Evolutionary conservation across 768 basidiomycete species (phyloP), one percentile per base, ranked within the genome.

Genomic region (Rhizopogon rudus): DNA sequence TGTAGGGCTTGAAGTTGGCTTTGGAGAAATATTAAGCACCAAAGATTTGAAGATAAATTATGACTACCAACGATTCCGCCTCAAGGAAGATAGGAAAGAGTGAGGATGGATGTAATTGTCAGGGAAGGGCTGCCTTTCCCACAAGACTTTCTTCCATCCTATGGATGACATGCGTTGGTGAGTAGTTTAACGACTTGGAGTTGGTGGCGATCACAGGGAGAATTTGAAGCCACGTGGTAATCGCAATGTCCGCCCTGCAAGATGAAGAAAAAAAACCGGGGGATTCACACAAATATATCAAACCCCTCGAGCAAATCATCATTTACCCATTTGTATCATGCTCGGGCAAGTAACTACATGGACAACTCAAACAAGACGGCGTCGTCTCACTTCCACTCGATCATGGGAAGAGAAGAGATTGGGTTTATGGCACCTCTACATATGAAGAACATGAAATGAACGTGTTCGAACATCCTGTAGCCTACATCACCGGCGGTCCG

Each of bases 1-100:
- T 81, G 66, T 93, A 88, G 3, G 88, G 88, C 28, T 74, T 81
- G 66, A 93, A 88, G 70, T 92, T 91, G 51, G 87, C 92, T 93
- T 42, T 31, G 52, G 29, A 51, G 25, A 25, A 33, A 52, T 52
- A 57, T 33, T 54, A 58, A 61, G 49, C n/a, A 43, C 20, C 40
- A 33, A 44, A 20, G 35, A 8, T 49, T 22, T 37, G 9, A 1
- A 49, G 52, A 54, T 17, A 41, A 60, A 57, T 49, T 31, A 37
- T 33, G 48, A 17, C 14, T 29, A 75, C 85, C 66, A 67, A 93
- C 91, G 81, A 69, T 94, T 95, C 67, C 74, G 86, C 63, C 81
- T 79, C 61, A 97, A 70, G 55, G 90, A 86, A 0, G 86, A 82
- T 42, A 95, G 77, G 71, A 97, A 97, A 6, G 83, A 77, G 6